Evolutionary conservation across 306 rosid species (phyloP).

Genomic region (Acacia acuminata): DNA sequence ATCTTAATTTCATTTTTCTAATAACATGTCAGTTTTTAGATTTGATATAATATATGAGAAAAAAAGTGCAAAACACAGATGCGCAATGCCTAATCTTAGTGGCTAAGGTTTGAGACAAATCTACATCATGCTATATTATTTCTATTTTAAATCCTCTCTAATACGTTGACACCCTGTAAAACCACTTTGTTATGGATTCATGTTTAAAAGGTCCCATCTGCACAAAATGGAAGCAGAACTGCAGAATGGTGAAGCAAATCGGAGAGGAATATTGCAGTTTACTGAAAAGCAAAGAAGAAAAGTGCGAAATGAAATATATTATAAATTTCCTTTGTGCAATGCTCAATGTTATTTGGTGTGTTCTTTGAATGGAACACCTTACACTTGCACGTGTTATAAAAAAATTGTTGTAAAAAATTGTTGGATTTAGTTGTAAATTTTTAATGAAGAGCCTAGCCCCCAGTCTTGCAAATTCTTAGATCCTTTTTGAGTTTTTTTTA

Average conservation of each 20-base stretch:
- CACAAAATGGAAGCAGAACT: neutral
- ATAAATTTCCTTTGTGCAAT: neutral
- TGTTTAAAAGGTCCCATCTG: neutral
- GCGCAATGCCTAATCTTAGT: neutral
- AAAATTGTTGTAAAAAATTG: too few relatives aligned
- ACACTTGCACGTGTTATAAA: neutral
- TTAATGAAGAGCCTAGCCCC: too few relatives aligned
- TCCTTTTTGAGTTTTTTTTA: too few relatives aligned
- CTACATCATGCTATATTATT: neutral
- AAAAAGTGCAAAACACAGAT: neutral
- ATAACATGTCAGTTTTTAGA: neutral
- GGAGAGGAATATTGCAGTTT: neutral
- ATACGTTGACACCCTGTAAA: neutral
- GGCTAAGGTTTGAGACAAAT: neutral
- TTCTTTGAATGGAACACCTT: neutral
- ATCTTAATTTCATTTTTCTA: neutral
- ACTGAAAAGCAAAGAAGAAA: neutral
- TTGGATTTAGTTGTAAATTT: too few relatives aligned
- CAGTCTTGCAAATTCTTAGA: too few relatives aligned
- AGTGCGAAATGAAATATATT: neutral
- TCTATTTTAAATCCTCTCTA: neutral
- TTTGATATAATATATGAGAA: neutral
- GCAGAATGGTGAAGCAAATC: neutral
- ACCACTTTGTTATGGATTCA: neutral
- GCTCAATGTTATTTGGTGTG: neutral